Conservation (phyloP, 768 basidiomycete species). For the Termitomyces sp. region DNA sequence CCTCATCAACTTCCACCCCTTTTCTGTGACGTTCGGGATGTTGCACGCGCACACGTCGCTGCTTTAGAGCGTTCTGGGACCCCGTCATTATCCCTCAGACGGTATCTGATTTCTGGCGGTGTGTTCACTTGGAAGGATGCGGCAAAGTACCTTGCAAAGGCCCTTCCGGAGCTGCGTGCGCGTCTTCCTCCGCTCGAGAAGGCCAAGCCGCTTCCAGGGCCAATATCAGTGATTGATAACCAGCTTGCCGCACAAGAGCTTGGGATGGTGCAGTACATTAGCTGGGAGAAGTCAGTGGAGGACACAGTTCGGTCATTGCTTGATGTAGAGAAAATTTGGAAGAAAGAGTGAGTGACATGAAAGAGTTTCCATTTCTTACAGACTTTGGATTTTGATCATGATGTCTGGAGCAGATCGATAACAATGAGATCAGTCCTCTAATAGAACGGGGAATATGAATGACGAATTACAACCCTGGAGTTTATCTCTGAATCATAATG, state of each 20-base stretch:
- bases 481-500: neutral
- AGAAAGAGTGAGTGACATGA: neutral
- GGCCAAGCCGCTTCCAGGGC: neutral
- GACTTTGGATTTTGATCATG: neutral
- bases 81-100: constrained; percentile 6
- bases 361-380: neutral
- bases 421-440: neutral
- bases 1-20: neutral
- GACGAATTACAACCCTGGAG: neutral
- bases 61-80: neutral
- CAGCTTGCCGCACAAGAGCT: neutral
- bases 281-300: constrained; percentile 5
- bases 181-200: neutral
- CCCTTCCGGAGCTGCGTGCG: neutral
- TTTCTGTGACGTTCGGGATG: constrained; percentile 10
- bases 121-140: constrained; percentile 2
- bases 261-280: constrained; percentile 4
- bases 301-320: constrained; percentile 4
- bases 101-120: constrained; percentile 4
- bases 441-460: neutral
- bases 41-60: constrained; percentile 7
- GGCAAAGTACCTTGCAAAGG: neutral
- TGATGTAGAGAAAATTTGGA: constrained; percentile 6
- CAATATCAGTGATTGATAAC: neutral
- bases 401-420: neutral